Evolutionary conservation across 768 basidiomycete species (phyloP).

Genomic region (Tulasnella sp.): DNA sequence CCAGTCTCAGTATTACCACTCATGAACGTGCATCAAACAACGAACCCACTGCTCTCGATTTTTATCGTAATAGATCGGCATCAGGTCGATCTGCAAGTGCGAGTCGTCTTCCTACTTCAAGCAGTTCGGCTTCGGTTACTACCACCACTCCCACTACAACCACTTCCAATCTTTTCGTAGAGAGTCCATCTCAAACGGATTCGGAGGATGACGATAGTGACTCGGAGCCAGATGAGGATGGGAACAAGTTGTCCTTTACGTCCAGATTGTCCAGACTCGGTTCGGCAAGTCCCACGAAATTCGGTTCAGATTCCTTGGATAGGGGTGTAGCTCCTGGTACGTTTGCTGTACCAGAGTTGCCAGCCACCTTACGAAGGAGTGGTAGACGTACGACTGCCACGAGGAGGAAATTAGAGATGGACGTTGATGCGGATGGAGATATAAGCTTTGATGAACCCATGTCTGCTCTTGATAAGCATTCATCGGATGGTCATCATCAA

Average conservation of each 20-base stretch:
- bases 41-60: constrained; percentile 10
- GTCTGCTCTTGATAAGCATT: not conserved
- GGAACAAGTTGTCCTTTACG: constrained; percentile 6
- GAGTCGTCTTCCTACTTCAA: too few species aligned
- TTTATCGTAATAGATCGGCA: constrained; percentile 3
- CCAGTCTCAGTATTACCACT: too few species aligned
- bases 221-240: constrained; percentile 6
- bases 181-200: too few species aligned
- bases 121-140: too few species aligned
- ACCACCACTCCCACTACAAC: too few species aligned
- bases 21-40: too few species aligned
- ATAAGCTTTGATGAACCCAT: not conserved
- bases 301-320: too few species aligned
- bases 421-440: constrained; percentile 13
- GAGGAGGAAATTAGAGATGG: constrained; percentile 5
- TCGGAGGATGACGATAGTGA: not conserved
- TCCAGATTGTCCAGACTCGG: not conserved
- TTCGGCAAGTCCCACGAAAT: not conserved
- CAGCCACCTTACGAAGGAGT: not conserved
- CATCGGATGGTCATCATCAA: not conserved
- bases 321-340: too few species aligned
- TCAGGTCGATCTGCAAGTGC: not conserved
- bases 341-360: not conserved
- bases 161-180: too few species aligned
- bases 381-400: not conserved